Base-by-base conservation (phyloP, 2,329 filamentous ascomycete species). In the Cordyceps tenuipes region DNA sequence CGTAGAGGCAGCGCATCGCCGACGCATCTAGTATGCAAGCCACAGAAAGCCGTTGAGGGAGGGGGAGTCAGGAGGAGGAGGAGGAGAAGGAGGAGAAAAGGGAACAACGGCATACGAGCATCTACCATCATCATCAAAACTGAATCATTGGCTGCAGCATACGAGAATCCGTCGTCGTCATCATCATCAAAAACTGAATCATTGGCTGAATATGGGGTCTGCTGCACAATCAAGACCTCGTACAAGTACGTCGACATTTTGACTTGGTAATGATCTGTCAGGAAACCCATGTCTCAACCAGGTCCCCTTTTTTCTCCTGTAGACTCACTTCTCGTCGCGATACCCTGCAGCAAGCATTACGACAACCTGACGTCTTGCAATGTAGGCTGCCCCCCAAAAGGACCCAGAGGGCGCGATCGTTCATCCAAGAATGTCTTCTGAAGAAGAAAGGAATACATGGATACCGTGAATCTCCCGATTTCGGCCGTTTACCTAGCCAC, bases 1-100 rank as follows among this genome's bases (percentile, higher is more conserved):
- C 23, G 23, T 23, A 23, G 23, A 23, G 23, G 23, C 23, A 26
- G 47, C 54, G 12, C 31, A 34, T 57, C 54, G 43, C 19, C 9
- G n/a, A 19, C 31, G 15, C 54, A 48, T 57, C 54, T 57, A 15
- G 43, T 43, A 57, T 57, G 54, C 44, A 48, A 57, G 44, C 8
- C 43, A 39, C 47, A 46, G 39, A 43, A 57, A 57, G 54, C 31
- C 44, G 54, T 48, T 48, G 29, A n/a, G 26, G 15, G 8, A 39
- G 15, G 15, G 26, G 47, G 19, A 39, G 12, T 23, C 10, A 15
- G 39, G 19, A 12, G 13, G 7, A 6, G 7, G 29, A 6, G 23
- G 23, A 23, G 23, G 17, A 39, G 15, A 5, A 39, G 15, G 15
- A 39, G 47, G 19, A 39, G 13, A 19, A 12, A 23, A 23, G 23